Evolutionary conservation across 2,329 filamentous ascomycete genomes (phyloP), one percentile per base, ranked within the genome.

Genomic region (Colletotrichum sublineola): DNA sequence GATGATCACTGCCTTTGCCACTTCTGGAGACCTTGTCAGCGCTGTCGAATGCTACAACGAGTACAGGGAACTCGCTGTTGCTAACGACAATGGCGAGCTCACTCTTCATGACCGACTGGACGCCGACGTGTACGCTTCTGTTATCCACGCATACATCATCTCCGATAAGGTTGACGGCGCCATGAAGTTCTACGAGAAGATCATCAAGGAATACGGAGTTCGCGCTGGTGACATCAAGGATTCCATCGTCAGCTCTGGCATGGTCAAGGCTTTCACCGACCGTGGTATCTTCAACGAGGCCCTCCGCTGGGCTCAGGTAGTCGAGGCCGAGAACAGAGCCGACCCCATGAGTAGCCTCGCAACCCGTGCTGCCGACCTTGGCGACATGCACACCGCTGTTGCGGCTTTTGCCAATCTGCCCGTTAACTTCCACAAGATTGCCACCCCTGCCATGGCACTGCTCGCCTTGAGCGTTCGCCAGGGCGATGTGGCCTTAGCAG

Each of bases 31-130:
- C 79, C 84, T 98, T 56, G 87, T 91, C 77, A 97, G 93, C 76
- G 96, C 95, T 29, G 94, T 98, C 8, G 95, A 97, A 80, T 95
- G 94, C 82, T 99, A 98, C 84, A 96, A 97, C 75, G 94, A 97
- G 82, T 98, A 98, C 86, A 94, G 94, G 79, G 89, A 90, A 57
- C 86, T 98, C 53, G 95, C 96, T n/a, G 90, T 98, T 64, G 91
- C 92, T 50, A 89, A 96, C 79, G 93, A 98, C 80, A 90, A 88
- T 50, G 95, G 95, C 69, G 86, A 90, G 71, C 86, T 91, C 58
- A 89, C 89, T 24, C 85, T 95, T 12, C 86, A 92, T 58, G 88
- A 92, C 74, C 91, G 95, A 63, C 87, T 93, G 60, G 96, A 98
- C 79, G 90, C 92, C 38, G 88, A 94, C 75, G 93, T 98, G 8